Conservation (phyloP, 2,329 filamentous ascomycete species). For the Biscogniauxia mediterranea region DNA sequence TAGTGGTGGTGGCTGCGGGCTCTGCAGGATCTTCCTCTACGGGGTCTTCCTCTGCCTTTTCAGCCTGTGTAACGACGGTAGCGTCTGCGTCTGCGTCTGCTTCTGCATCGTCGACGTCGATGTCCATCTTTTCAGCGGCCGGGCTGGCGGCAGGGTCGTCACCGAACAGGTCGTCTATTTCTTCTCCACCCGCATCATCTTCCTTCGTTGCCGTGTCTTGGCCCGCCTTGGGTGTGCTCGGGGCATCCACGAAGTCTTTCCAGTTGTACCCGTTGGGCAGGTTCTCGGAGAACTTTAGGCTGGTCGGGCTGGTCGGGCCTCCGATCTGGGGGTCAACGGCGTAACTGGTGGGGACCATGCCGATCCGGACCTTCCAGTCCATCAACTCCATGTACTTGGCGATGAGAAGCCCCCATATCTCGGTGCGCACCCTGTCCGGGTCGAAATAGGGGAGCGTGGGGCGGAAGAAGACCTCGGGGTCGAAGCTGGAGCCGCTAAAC, state of each 20-base stretch:
- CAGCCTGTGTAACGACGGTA: too few species aligned
- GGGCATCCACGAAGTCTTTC: neutral
- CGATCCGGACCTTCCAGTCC: slow-evolving; percentile 7
- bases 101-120: neutral
- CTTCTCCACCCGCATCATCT: neutral
- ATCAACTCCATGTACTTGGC: slow-evolving; percentile 3
- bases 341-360: slow-evolving; percentile 1
- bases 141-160: neutral
- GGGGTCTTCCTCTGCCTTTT: too few species aligned
- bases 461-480: neutral
- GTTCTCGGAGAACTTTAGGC: neutral
- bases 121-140: neutral
- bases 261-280: neutral
- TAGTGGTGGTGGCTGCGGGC: too few species aligned
- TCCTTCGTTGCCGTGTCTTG: too few species aligned
- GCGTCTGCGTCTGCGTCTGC: neutral
- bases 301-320: neutral
- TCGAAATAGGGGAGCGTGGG: slow-evolving; percentile 8
- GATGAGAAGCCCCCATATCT: slow-evolving; percentile 6
- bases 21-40: too few species aligned
- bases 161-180: neutral
- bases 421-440: slow-evolving; percentile 6
- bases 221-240: too few species aligned
- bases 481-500: neutral
- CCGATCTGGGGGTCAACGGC: neutral